phyloP scores from a whole-genome alignment of 768 basidiomycete species.

The Rhizopogon roseolus region DNA sequence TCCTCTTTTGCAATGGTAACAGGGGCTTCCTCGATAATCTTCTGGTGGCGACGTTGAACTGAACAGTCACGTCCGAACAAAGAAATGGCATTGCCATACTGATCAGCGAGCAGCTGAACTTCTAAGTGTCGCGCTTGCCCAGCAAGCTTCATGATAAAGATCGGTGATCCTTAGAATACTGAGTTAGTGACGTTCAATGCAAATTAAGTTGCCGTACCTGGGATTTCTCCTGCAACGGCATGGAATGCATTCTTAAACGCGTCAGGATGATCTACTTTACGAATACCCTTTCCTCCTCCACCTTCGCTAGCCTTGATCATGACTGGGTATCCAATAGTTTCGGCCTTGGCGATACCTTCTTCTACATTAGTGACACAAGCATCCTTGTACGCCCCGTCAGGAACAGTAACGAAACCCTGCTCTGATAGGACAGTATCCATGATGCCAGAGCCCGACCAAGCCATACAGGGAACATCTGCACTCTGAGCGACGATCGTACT shows the following conservation, averaged over 20 bases:
- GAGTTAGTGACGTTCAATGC: conserved; percentile 5
- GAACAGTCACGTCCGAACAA: conserved; percentile 99
- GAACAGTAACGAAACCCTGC: conserved; percentile 90
- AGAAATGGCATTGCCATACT: conserved; percentile 98
- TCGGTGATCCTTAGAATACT: conserved; percentile 73
- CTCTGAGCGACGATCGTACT: conserved; percentile 99
- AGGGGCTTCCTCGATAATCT: conserved; percentile 99
- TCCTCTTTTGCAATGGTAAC: conserved; percentile 94
- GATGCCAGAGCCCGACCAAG: conserved; percentile 97
- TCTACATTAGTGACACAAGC: conserved; percentile 89
- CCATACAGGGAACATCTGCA: conserved; percentile 95
- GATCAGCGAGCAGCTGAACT: conserved; percentile 97
- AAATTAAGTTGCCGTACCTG: conserved; percentile 48
- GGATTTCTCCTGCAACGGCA: conserved; percentile 94
- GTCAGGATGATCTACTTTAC: conserved; percentile 85
- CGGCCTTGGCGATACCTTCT: conserved; percentile 78
- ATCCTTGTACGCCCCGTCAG: conserved; percentile 80
- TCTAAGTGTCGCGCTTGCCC: conserved; percentile 97
- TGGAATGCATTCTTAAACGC: conserved; percentile 92
- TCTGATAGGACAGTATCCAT: conserved; percentile 79
- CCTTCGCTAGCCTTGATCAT: conserved; percentile 99
- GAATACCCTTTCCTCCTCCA: conserved; percentile 98
- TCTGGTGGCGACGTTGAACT: conserved; percentile 98
- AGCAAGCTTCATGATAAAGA: conserved; percentile 99
- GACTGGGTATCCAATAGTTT: conserved; percentile 91